Evolutionary conservation across 164 flowering plant genomes (phyloP).

Genomic region (Tetrastigma voinierianum): DNA sequence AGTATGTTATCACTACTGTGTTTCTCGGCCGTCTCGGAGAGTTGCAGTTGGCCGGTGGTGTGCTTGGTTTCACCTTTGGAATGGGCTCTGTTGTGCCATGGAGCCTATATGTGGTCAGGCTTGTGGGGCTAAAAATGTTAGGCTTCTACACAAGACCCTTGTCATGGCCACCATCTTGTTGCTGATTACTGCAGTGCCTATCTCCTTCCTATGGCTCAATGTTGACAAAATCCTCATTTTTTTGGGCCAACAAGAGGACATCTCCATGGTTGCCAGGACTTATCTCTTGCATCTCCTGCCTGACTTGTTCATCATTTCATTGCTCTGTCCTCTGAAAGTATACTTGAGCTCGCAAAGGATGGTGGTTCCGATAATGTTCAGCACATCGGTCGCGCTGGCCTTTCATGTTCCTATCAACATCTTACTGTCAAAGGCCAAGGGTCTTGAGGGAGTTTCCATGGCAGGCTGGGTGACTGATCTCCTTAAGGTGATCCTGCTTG

Average conservation of each 20-base stretch:
- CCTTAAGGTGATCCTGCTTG: slow-evolving; percentile 38
- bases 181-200: slow-evolving; percentile 50
- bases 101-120: slow-evolving; percentile 96
- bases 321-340: slow-evolving; percentile 74
- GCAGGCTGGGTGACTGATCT: slow-evolving; percentile 76
- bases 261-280: slow-evolving; percentile 46
- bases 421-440: slow-evolving; percentile 55
- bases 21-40: slow-evolving; percentile 81
- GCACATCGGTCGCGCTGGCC: slow-evolving; percentile 58
- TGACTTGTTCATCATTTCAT: slow-evolving; percentile 60
- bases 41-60: slow-evolving; percentile 76
- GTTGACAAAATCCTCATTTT: slow-evolving; percentile 63
- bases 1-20: slow-evolving; percentile 67
- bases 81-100: slow-evolving; percentile 88
- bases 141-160: slow-evolving; percentile 82
- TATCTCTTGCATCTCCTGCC: slow-evolving; percentile 75
- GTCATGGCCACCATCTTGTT: slow-evolving; percentile 58
- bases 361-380: slow-evolving; percentile 67
- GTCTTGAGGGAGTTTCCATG: slow-evolving; percentile 67
- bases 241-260: slow-evolving; percentile 73
- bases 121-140: slow-evolving; percentile 71
- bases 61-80: slow-evolving; percentile 82
- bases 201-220: slow-evolving; percentile 72
- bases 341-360: slow-evolving; percentile 73
- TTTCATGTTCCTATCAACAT: slow-evolving; percentile 68